Evolutionary conservation across 495 filamentous ascomycete genomes (phyloP), one percentile per base, ranked within the genome.

Genomic region (Penicillium canescens): DNA sequence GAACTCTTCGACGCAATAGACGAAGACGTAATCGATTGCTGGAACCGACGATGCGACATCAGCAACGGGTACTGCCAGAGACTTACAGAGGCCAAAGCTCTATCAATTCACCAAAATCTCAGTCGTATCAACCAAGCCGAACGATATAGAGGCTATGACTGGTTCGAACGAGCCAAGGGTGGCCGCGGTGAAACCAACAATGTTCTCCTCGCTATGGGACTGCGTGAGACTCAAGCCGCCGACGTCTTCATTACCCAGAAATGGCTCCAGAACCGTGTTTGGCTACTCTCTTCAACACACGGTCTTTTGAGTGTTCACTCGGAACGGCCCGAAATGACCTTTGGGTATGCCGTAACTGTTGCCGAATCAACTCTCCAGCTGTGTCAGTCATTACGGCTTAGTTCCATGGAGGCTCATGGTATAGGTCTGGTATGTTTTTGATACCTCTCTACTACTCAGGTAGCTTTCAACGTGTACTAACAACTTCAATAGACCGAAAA

Each of bases 211-310:
- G 60, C 74, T 13, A 67, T 85, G 21, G 66, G 79, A 33, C 58
- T 90, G 38, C 77, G 86, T 34, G 84, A 92, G 50, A 81, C 75
- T 8, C 87, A 91, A 67, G 80, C 85, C 20, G 77, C 83, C 14
- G 89, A 95, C 60, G 72, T 91, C 8, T 77, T 83, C 8, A 76
- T 83, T 7, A 90, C 87, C 33, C 89, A 92, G 67, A 83, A 89
- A 62, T 95, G 90, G 90, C 79, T 93, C n/a, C 85, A 89, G 57
- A 88, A 87, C 23, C 86, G 87, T 61, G 79, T 88, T 2, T 94
- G 90, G 90, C 86, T 91, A 52, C 65, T 93, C 10, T 81, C 73
- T 23, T 71, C 73, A 23, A 70, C 75, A 10, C 82, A 86, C 44
- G 80, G 81, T 8, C 74, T 79, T 38, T 65, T 87, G 23, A 76